These are phyloP conservation scores for Dactylellina drechsleri DNA, from an alignment of 2,329 filamentous ascomycete species.

Conservation along the genomic window DNA sequence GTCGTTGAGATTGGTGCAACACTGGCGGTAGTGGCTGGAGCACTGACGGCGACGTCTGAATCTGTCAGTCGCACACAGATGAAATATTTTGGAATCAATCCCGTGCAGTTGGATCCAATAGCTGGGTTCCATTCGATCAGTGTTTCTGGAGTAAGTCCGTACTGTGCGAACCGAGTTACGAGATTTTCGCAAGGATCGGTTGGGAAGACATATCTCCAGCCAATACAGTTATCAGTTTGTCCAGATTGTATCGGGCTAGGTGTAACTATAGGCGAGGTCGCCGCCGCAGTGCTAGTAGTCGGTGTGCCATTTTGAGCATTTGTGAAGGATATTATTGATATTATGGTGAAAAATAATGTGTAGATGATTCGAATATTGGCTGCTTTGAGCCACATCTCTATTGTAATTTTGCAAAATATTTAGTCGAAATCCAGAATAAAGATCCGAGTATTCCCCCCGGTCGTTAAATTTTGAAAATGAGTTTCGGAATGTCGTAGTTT, in stretches of 20 bases:
- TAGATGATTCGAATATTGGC: background rate
- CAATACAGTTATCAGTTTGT: constrained; percentile 22
- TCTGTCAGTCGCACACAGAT: constrained; percentile 17
- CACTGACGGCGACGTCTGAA: too few relatives aligned
- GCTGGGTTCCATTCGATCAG: constrained; percentile 42
- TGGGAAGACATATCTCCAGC: constrained; percentile 25
- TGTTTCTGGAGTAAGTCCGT: constrained; percentile 23
- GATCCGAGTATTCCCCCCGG: too few relatives aligned
- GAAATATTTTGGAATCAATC: constrained; percentile 13
- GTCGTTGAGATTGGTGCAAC: background rate
- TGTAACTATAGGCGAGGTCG: background rate
- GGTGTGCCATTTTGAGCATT: constrained; percentile 7
- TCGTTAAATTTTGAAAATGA: too few relatives aligned
- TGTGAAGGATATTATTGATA: constrained; percentile 1
- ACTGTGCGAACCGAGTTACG: constrained; percentile 15
- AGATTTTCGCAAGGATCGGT: constrained; percentile 34
- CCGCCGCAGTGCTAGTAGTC: background rate
- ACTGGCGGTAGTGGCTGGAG: background rate
- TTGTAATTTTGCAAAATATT: background rate
- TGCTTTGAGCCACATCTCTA: background rate
- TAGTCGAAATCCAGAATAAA: background rate
- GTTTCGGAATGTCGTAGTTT: too few relatives aligned
- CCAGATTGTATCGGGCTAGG: constrained; percentile 11
- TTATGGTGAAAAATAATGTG: background rate
- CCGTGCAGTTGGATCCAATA: constrained; percentile 14